Base-by-base conservation (phyloP, 2,329 filamentous ascomycete genomes). In the Apiospora pterosperma region DNA sequence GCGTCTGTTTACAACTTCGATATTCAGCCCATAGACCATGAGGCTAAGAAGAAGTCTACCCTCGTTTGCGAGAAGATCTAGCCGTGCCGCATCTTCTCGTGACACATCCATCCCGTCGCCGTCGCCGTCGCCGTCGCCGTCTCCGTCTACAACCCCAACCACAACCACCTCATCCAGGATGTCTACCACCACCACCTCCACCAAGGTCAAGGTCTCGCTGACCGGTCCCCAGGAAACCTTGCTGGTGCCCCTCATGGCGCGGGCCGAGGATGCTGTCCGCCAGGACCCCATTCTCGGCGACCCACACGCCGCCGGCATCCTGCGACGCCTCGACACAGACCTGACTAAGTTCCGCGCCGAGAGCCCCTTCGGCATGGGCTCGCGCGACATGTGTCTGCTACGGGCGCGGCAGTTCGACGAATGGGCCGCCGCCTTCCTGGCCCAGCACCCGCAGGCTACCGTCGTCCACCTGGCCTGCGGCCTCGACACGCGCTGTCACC, bases 401-500 rank as follows among this genome's bases (percentile, higher is more conserved):
- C 60, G 60, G 25, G 38, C 60, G 39, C 60, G 63, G 4, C 65
- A 67, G 36, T 65, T 73, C 39, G 74, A 76, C 52, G 62, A 66
- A 1, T 74, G 71, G 71, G 65, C 71, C 1, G 23, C 66, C 6
- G 69, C 67, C 10, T 77, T 76, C 36, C 66, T 77, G 7, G 61
- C 63, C 0, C 48, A 58, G 14, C 67, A 75, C 48, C 66, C 67
- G 1, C 62, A 67, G 8, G 69, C 70, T 25, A 62, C 60, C 60
- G 60, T 62, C 39, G 39, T 62, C 28, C 60, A 62, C 74, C 44
- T 65, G 70, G 42, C 76, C 72, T 66, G 75, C 71, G 44, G 41
- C 36, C 14, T 59, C 19, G 44, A 74, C 71, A 70, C 69, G 36
- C 71, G 75, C 34, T 70, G 68, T 11, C 69, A 71, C 64, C 67